Percentiles rank a stretch among this genome's conserved stretches.
phyloP scores from a whole-genome alignment of 2,329 filamentous ascomycete species.

The Neonectria coccinea region DNA sequence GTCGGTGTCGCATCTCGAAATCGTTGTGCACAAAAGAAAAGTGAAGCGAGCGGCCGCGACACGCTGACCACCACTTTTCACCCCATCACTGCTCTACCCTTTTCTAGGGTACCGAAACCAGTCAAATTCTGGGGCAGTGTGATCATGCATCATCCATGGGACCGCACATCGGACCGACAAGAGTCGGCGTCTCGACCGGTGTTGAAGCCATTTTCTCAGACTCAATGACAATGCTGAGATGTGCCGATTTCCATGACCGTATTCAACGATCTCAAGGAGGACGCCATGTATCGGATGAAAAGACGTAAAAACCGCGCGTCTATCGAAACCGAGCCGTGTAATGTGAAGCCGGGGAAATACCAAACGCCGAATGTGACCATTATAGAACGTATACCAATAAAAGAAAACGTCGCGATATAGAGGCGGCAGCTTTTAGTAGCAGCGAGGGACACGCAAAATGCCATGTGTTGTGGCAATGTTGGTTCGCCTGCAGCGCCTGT shows the following conservation, averaged over 20 bases:
- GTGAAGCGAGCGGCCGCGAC: constrained; percentile 29
- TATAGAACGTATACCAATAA: constrained; percentile 49
- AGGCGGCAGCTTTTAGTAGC: constrained; percentile 5
- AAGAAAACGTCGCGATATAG: constrained; percentile 30
- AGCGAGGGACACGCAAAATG: constrained; percentile 7
- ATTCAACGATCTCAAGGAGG: background rate
- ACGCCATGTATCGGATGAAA: constrained; percentile 23
- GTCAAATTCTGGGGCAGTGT: background rate
- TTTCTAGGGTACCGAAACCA: constrained; percentile 16
- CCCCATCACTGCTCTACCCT: constrained; percentile 14
- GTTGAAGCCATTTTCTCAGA: constrained; percentile 12
- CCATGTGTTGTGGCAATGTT: constrained; percentile 2
- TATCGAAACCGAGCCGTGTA: constrained; percentile 45
- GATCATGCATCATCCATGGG: constrained; percentile 7
- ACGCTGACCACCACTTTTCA: constrained; percentile 32
- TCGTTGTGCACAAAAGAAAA: constrained; percentile 34
- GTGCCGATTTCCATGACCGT: constrained; percentile 8
- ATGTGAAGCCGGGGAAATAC: constrained; percentile 39
- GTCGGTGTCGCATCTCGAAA: constrained; percentile 21
- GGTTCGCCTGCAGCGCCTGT: constrained; percentile 22
- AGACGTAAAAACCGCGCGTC: constrained; percentile 40
- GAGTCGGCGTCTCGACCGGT: background rate
- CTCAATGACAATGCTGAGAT: constrained; percentile 7
- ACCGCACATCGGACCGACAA: background rate
- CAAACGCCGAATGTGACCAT: constrained; percentile 50